Evolutionary conservation across 768 basidiomycete species (phyloP).

Genomic region (Fibroporia radiculosa): DNA sequence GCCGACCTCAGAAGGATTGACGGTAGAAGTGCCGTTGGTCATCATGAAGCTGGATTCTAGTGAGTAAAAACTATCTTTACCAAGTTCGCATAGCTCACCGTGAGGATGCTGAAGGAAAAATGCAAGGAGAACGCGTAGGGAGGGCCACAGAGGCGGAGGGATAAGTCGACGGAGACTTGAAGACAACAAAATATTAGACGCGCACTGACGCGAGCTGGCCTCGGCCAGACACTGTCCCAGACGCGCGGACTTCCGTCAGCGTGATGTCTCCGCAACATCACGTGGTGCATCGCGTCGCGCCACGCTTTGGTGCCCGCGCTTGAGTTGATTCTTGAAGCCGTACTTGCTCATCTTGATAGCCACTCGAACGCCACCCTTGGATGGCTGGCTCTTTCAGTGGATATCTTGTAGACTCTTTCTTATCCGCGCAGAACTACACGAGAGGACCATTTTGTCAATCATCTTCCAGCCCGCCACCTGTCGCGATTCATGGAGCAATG

Average conservation of each 20-base stretch:
- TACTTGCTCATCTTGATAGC: too few relatives aligned
- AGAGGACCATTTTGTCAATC: conserved; percentile 21
- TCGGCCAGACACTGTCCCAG: conserved; percentile 6
- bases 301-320: background rate
- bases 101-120: conserved; percentile 15
- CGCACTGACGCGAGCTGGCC: conserved; percentile 15
- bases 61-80: too few relatives aligned
- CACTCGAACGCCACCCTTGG: too few relatives aligned
- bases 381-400: conserved; percentile 59
- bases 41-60: conserved; percentile 9
- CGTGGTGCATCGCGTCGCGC: too few relatives aligned
- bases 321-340: background rate
- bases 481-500: conserved; percentile 47
- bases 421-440: conserved; percentile 11
- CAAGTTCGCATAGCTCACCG: conserved; percentile 5
- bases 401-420: conserved; percentile 45
- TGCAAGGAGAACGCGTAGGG: conserved; percentile 20
- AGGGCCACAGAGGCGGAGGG: conserved; percentile 19
- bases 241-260: too few relatives aligned
- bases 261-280: too few relatives aligned
- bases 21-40: conserved; percentile 30
- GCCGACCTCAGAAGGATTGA: conserved; percentile 91
- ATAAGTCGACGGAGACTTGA: conserved; percentile 14
- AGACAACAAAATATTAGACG: conserved; percentile 19
- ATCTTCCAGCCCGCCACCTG: conserved; percentile 15